Evolutionary conservation across 106 monocot genomes (phyloP).

Genomic region (Cymbidium sinense): DNA sequence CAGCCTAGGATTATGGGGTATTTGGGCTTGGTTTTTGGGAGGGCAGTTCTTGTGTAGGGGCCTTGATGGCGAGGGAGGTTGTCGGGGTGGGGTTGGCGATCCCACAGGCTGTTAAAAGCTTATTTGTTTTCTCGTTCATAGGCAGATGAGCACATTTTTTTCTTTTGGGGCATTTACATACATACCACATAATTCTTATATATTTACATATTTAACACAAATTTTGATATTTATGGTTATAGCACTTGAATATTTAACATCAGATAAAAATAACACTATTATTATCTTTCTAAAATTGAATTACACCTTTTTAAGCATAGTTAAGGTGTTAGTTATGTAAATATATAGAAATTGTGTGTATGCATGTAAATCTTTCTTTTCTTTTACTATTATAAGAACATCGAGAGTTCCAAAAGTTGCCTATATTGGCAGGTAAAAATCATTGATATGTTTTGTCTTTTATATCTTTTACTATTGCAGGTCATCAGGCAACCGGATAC

Average conservation of each 20-base stretch:
- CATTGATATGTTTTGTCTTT: conserved; percentile 15
- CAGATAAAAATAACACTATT: too few species aligned
- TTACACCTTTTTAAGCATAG: too few species aligned
- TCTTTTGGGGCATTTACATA: not conserved
- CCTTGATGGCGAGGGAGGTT: not conserved
- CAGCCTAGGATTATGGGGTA: not conserved
- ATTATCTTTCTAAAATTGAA: too few species aligned
- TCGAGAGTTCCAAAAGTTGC: conserved; percentile 10
- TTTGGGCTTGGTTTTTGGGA: not conserved
- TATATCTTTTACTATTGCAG: conserved; percentile 39
- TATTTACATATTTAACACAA: too few species aligned
- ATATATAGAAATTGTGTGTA: not conserved
- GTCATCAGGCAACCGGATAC: conserved; percentile 57
- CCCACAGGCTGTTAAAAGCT: not conserved
- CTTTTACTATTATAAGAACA: conserved; percentile 7
- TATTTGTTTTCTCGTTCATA: conserved; percentile 2
- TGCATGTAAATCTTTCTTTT: not conserved
- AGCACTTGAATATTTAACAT: too few species aligned
- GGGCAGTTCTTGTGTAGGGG: not conserved
- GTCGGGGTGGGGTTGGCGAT: not conserved
- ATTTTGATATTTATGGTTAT: too few species aligned
- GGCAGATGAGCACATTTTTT: not conserved
- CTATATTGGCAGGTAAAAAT: not conserved
- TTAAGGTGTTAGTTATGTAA: too few species aligned
- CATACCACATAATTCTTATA: too few species aligned